Conservation (phyloP, 2,329 filamentous ascomycete species). For the Monosporascus ibericus region DNA sequence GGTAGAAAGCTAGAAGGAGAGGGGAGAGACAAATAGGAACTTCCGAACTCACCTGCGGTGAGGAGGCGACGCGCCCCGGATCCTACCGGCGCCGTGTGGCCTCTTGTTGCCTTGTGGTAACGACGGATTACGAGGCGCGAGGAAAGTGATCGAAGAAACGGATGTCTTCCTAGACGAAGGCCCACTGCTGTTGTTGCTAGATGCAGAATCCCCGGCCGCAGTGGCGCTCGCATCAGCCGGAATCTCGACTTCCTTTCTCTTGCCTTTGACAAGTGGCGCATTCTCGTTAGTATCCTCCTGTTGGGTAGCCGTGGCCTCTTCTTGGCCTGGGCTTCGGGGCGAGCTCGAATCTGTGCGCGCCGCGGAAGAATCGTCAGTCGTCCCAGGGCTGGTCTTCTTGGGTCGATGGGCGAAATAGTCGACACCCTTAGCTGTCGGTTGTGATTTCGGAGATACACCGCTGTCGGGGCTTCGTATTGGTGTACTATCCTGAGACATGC, state of each 20-base stretch:
- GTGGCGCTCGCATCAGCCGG: constrained; percentile 26
- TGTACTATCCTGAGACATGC: constrained; percentile 20
- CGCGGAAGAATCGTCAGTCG: constrained; percentile 2
- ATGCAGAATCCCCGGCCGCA: constrained; percentile 28
- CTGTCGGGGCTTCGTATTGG: constrained; percentile 19
- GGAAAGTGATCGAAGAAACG: constrained; percentile 42
- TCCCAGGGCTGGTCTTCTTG: constrained; percentile 7
- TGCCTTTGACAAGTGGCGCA: constrained; percentile 7
- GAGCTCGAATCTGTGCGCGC: constrained; percentile 8
- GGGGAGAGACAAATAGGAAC: constrained; percentile 1
- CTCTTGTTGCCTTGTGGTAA: constrained; percentile 44
- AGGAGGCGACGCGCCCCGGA: constrained; percentile 41
- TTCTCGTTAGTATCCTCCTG: not conserved
- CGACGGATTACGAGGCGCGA: constrained; percentile 34
- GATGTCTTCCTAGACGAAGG: constrained; percentile 38
- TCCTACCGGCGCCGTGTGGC: constrained; percentile 35
- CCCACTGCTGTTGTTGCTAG: constrained; percentile 28
- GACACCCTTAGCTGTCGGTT: constrained; percentile 17
- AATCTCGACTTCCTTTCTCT: constrained; percentile 20
- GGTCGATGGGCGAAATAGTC: constrained; percentile 21
- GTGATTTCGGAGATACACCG: constrained; percentile 21
- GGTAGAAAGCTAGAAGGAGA: constrained; percentile 1
- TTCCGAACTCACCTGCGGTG: constrained; percentile 38
- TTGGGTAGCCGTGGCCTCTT: not conserved
- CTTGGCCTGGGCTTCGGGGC: constrained; percentile 6